phyloP scores from a whole-genome alignment of 345 rosid genomes.

The Hypericum androsaemum region DNA sequence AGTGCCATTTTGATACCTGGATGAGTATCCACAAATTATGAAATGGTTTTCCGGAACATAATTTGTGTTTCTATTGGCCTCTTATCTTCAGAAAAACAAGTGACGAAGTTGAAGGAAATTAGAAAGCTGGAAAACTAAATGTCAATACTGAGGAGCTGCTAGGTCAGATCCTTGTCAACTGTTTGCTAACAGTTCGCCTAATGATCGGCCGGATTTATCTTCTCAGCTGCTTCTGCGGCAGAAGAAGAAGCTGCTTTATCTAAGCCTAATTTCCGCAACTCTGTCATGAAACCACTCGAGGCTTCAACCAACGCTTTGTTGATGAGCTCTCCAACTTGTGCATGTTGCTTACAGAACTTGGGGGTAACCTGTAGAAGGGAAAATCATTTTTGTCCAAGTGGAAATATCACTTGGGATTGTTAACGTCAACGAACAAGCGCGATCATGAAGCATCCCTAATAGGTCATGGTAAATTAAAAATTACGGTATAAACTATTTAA shows the following conservation, averaged over 20 bases:
- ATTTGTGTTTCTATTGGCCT: too few species aligned
- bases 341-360: constrained; percentile 81
- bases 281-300: constrained; percentile 43
- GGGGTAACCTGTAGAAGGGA: constrained; percentile 57
- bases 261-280: constrained; percentile 63
- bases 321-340: constrained; percentile 59
- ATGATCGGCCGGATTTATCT: constrained; percentile 10
- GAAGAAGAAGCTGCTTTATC: constrained; percentile 65
- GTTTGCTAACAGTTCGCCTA: neutral
- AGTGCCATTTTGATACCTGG: too few species aligned
- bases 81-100: too few species aligned
- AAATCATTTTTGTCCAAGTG: constrained; percentile 1
- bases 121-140: too few species aligned
- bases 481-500: neutral
- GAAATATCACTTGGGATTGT: neutral
- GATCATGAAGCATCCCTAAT: constrained; percentile 82
- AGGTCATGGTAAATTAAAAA: constrained; percentile 69
- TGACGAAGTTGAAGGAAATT: too few species aligned
- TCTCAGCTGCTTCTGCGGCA: constrained; percentile 52
- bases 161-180: too few species aligned
- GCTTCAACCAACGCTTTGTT: constrained; percentile 67
- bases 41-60: too few species aligned
- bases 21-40: too few species aligned
- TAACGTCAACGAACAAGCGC: constrained; percentile 1
- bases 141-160: too few species aligned